Evolutionary conservation across 345 rosid species (phyloP).

Genomic region (Eutrema yunnanense): DNA sequence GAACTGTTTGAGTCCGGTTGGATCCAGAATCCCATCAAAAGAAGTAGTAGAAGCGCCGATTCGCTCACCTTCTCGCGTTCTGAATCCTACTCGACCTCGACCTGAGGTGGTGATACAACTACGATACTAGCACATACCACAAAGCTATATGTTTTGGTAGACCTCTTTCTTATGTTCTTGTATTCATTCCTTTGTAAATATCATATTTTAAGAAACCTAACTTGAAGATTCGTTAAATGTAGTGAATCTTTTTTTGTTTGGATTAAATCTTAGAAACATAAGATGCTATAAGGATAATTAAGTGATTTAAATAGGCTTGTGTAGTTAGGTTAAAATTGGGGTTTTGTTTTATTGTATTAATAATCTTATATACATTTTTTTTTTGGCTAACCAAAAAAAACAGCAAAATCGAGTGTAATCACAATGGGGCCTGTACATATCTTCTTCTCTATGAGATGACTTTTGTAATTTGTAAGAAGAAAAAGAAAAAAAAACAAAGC

Average conservation of each 20-base stretch:
- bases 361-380: constrained; percentile 9
- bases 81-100: constrained; percentile 4
- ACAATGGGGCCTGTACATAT: constrained; percentile 47
- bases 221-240: not conserved
- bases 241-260: not conserved
- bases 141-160: not conserved
- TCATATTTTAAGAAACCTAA: not conserved
- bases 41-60: constrained; percentile 15
- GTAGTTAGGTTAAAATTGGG: not conserved
- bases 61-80: constrained; percentile 16
- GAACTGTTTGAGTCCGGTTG: constrained; percentile 52
- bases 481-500: constrained; percentile 28
- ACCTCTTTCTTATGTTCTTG: not conserved
- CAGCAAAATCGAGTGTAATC: constrained; percentile 21
- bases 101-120: not conserved
- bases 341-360: constrained; percentile 8
- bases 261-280: not conserved
- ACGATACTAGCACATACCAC: not conserved
- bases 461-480: constrained; percentile 26
- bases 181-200: not conserved
- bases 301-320: not conserved
- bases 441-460: constrained; percentile 40
- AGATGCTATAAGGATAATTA: not conserved
- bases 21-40: constrained; percentile 35
- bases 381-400: constrained; percentile 10